A percentile compares a stretch with the other conserved stretches of the same genome.
Conservation (phyloP, 768 basidiomycete genomes). For the Crucibulum laeve region DNA sequence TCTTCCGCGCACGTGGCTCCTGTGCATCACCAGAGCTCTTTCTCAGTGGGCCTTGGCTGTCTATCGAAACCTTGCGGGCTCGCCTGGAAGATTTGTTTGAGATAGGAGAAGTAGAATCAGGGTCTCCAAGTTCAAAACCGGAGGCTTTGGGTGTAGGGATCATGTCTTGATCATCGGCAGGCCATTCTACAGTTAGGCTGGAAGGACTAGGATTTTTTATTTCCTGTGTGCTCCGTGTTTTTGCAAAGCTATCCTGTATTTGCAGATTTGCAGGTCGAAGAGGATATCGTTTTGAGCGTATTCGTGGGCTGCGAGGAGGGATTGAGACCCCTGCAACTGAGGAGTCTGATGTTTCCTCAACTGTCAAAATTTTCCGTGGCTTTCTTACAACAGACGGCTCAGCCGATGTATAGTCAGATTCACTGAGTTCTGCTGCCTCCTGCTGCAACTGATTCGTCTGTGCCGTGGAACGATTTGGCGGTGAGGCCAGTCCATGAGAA, state of each 20-base stretch:
- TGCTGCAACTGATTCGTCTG: too few species aligned
- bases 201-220: slow-evolving; percentile 39
- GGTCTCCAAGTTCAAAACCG: slow-evolving; percentile 36
- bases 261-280: slow-evolving; percentile 44
- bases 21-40: slow-evolving; percentile 28
- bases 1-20: slow-evolving; percentile 38
- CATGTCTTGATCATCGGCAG: slow-evolving; percentile 42
- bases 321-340: slow-evolving; percentile 30
- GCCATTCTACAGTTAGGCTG: slow-evolving; percentile 49
- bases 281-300: slow-evolving; percentile 51
- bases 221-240: slow-evolving; percentile 18
- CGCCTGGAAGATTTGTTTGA: slow-evolving; percentile 25
- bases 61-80: slow-evolving; percentile 36
- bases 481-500: too few species aligned
- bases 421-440: background rate
- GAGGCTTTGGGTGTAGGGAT: slow-evolving; percentile 54
- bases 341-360: slow-evolving; percentile 48
- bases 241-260: slow-evolving; percentile 28
- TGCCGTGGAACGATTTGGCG: too few species aligned
- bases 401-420: too few species aligned
- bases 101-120: slow-evolving; percentile 21
- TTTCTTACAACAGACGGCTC: slow-evolving; percentile 33
- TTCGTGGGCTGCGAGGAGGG: slow-evolving; percentile 34
- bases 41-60: slow-evolving; percentile 23
- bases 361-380: slow-evolving; percentile 15